Evolutionary conservation across 2,329 filamentous ascomycete genomes (phyloP), one percentile per base, ranked within the genome.

Genomic region (Alternaria consortialis): DNA sequence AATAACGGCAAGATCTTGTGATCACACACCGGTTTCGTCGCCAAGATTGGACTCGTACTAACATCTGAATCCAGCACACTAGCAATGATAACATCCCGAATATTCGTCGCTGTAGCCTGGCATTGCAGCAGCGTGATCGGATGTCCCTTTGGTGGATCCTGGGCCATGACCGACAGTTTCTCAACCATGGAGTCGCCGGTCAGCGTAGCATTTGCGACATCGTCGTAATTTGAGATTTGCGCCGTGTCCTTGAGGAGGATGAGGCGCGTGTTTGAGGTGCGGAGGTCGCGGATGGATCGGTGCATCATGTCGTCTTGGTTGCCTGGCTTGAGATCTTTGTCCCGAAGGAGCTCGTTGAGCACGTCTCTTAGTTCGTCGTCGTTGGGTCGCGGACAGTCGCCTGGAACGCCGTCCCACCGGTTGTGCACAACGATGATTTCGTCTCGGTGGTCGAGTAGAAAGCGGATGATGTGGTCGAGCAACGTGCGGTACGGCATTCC

Each of bases 391-490:
- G 74, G 75, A 64, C 83, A 85, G 7, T 83, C 82, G n/a, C 59
- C 71, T 5, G 82, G 81, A 1, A 85, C 82, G 40, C 82, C 82
- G 59, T 85, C 83, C 80, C 81, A 84, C 8, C 84, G 75, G 59
- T 84, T 74, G 62, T 85, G 83, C n/a, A 84, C 75, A 4, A 84
- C 81, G 32, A 84, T 73, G 37, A 85, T 83, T 61, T 85, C 84
- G 29, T 79, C 75, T 0, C 74, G 72, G 58, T 84, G 77, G 2
- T 68, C 70, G 2, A 72, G 50, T 0, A 85, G 74, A 58, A 85
- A 85, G 1, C 62, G 36, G 2, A 82, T 79, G 2, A 81, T 70
- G 15, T 80, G 80, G 7, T 64, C 36, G 9, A 85, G 75, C 53
- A 85, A 82, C 5, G 77, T 65, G 6, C 75, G 74, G 60, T 84